Evolutionary conservation across 768 basidiomycete genomes (phyloP).

Genomic region (Agaricus blazei): DNA sequence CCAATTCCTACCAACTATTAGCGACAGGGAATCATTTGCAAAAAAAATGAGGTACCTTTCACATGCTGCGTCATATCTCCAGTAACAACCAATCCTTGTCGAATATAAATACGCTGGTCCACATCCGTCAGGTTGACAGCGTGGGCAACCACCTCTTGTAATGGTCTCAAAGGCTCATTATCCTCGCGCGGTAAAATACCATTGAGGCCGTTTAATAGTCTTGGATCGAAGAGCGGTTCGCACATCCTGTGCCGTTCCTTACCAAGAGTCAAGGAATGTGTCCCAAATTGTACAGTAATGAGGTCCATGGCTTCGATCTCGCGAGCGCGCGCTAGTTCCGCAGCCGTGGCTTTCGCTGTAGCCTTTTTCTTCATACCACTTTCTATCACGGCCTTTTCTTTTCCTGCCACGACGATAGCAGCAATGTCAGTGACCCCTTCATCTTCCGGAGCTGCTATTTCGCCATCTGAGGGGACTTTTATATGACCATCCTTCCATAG

Average conservation of each 20-base stretch:
- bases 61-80: conserved; percentile 70
- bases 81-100: conserved; percentile 77
- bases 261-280: conserved; percentile 67
- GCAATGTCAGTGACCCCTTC: conserved; percentile 90
- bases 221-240: conserved; percentile 83
- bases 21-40: neutral
- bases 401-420: conserved; percentile 85
- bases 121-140: conserved; percentile 58
- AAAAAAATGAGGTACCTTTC: conserved; percentile 46
- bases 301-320: conserved; percentile 85
- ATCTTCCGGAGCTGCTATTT: conserved; percentile 62
- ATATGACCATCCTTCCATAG: conserved; percentile 62
- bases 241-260: conserved; percentile 89
- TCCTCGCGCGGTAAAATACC: conserved; percentile 17
- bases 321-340: conserved; percentile 73
- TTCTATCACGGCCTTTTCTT: conserved; percentile 85
- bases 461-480: conserved; percentile 71
- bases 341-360: conserved; percentile 66
- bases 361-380: conserved; percentile 76
- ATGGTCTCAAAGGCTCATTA: conserved; percentile 31
- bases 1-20: conserved; percentile 45
- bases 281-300: conserved; percentile 70
- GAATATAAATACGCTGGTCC: conserved; percentile 65
- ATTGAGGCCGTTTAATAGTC: conserved; percentile 39
- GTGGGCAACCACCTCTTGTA: conserved; percentile 66